phyloP scores from a whole-genome alignment of 352 stramenopile genomes.

The Phytophthora cactorum region DNA sequence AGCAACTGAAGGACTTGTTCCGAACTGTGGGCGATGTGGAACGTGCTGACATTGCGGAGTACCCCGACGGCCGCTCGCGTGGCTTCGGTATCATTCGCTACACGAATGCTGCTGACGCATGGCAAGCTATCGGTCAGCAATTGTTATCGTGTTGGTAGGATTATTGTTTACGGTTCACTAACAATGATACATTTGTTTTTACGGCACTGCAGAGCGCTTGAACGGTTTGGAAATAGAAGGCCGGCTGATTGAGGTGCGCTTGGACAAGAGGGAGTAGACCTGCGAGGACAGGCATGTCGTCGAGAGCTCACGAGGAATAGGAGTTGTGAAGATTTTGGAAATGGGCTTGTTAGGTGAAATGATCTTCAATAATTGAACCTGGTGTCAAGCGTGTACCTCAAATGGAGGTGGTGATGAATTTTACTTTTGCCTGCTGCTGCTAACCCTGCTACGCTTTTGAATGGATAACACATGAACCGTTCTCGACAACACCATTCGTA shows the following conservation, averaged over 20 bases:
- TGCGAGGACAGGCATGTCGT: constrained; percentile 3
- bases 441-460: too few relatives aligned
- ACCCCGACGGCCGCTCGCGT: constrained; percentile 65
- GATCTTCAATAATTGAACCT: neutral
- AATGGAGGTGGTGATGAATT: neutral
- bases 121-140: constrained; percentile 67
- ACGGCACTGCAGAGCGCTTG: constrained; percentile 49
- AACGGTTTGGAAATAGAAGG: constrained; percentile 75
- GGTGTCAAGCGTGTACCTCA: neutral
- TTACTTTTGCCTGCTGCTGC: neutral
- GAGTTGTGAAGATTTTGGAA: constrained; percentile 24
- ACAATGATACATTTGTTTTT: constrained; percentile 1
- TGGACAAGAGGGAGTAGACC: constrained; percentile 59
- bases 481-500: neutral
- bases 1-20: constrained; percentile 76
- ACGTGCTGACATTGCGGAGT: constrained; percentile 61
- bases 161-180: constrained; percentile 2
- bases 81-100: constrained; percentile 81
- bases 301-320: constrained; percentile 20
- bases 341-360: constrained; percentile 20
- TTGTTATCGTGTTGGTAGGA: constrained; percentile 1
- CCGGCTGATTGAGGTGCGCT: constrained; percentile 67
- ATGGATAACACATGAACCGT: neutral
- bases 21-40: constrained; percentile 71
- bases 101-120: constrained; percentile 51